Percentiles rank a stretch among this genome's conserved stretches.
phyloP scores from a whole-genome alignment of 148 eudicot species.

The Nyssa sinensis region DNA sequence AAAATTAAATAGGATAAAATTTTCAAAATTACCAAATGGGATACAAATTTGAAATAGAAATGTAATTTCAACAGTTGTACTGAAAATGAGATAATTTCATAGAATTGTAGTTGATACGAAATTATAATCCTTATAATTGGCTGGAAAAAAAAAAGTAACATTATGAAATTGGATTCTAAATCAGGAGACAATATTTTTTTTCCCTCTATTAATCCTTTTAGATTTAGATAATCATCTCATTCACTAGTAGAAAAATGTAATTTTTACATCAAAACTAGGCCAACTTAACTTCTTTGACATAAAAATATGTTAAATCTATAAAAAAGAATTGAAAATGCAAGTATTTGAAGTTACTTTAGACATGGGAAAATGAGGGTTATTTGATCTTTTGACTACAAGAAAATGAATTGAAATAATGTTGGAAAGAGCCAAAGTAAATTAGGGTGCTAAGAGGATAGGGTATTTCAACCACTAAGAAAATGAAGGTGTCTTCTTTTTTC shows the following conservation, averaged over 20 bases:
- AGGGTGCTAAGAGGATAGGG: background rate
- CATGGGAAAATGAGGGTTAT: background rate
- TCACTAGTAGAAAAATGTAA: background rate
- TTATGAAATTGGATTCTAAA: constrained; percentile 9
- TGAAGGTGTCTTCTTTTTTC: background rate
- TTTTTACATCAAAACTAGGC: background rate
- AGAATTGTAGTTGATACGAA: background rate
- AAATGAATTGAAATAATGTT: background rate
- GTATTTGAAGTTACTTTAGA: background rate
- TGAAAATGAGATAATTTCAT: background rate
- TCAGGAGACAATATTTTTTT: background rate
- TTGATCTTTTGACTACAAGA: background rate
- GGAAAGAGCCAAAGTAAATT: background rate
- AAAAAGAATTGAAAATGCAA: background rate
- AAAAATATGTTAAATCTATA: background rate
- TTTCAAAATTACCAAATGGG: background rate
- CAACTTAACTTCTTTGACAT: background rate
- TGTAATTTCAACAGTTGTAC: background rate
- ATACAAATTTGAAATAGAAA: background rate
- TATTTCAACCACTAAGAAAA: background rate
- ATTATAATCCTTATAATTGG: background rate
- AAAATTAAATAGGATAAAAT: background rate
- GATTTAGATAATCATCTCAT: background rate
- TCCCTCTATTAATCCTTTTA: background rate
- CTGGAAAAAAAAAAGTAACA: constrained; percentile 7